Conservation (phyloP, 164 flowering plant species). For the Saururus chinensis region DNA sequence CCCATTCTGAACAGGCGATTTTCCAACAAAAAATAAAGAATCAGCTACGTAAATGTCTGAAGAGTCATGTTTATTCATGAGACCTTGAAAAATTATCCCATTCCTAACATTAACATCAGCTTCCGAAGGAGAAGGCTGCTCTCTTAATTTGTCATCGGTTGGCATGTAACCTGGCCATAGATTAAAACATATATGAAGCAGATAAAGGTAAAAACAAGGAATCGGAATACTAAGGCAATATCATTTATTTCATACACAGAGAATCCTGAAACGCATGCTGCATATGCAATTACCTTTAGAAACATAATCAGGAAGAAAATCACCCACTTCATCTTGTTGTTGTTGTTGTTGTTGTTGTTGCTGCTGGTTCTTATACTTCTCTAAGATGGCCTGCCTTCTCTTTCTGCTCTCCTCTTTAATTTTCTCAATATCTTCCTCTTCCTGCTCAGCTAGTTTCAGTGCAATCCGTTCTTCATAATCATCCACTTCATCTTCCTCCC, state of each 20-base stretch:
- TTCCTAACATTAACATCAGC: conserved; percentile 12
- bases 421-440: conserved; percentile 78
- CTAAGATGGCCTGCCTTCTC: conserved; percentile 73
- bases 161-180: background rate
- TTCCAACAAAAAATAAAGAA: conserved; percentile 40
- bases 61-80: conserved; percentile 24
- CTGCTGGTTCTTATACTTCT: conserved; percentile 58
- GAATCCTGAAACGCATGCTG: background rate
- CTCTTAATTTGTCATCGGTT: background rate
- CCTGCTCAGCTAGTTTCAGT: conserved; percentile 62
- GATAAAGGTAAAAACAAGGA: conserved; percentile 1
- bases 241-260: background rate
- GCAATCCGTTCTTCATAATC: conserved; percentile 47
- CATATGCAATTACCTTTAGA: conserved; percentile 30
- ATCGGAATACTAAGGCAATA: background rate
- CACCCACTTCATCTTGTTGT: conserved; percentile 17
- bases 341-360: conserved; percentile 9
- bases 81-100: conserved; percentile 13
- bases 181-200: background rate
- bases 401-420: conserved; percentile 92
- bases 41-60: conserved; percentile 35
- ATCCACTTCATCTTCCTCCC: conserved; percentile 57
- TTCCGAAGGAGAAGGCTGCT: conserved; percentile 14
- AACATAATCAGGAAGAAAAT: conserved; percentile 14
- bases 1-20: conserved; percentile 54